Percentiles rank a stretch among this genome's conserved stretches.
Conservation (phyloP, 2,329 filamentous ascomycete genomes). For the Amylocarpus encephaloides region DNA sequence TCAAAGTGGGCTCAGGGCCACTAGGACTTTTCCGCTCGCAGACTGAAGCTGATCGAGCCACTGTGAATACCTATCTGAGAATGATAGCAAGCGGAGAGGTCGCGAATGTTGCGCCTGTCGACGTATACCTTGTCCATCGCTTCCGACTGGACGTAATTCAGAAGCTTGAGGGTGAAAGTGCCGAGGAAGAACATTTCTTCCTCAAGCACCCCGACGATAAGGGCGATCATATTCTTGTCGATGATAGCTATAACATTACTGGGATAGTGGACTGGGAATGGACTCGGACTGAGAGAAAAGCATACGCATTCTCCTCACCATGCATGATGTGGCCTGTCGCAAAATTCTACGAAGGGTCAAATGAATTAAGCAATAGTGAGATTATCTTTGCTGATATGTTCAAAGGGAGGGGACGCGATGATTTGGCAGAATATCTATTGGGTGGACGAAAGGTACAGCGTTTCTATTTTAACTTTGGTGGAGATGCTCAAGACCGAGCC, state of each 20-base stretch:
- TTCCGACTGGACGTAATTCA: neutral
- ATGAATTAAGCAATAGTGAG: no score
- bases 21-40: neutral
- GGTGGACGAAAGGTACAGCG: no score
- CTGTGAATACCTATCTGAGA: neutral
- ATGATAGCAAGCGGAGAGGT: neutral
- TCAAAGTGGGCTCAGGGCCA: neutral
- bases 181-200: slow-evolving; percentile 31
- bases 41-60: neutral
- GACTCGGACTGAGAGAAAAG: neutral
- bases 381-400: no score
- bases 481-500: no score
- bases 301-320: no score
- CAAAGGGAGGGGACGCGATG: no score
- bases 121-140: neutral
- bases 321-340: no score
- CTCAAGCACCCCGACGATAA: slow-evolving; percentile 45
- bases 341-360: no score
- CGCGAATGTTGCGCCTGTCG: neutral
- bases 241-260: slow-evolving; percentile 41
- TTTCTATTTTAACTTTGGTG: no score
- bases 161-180: neutral
- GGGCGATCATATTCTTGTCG: slow-evolving; percentile 42
- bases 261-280: slow-evolving; percentile 38
- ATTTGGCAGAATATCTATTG: no score